Evolutionary conservation across 1,284 basidiomycete genomes (phyloP).

Genomic region (Phenoliferia sp.): DNA sequence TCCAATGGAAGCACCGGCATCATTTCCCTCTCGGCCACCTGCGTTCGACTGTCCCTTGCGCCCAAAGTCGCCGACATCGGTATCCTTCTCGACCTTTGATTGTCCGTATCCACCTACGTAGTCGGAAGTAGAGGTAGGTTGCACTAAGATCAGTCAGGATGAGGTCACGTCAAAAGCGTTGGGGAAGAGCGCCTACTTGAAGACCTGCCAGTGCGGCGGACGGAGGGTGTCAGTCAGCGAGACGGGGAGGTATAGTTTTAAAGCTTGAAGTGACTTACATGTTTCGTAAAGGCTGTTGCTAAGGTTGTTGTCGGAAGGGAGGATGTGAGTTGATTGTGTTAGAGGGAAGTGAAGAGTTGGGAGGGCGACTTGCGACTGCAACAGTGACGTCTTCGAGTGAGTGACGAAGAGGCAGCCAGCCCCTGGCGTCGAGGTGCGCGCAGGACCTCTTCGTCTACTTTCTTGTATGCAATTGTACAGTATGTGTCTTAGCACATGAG

Average conservation of each 20-base stretch:
- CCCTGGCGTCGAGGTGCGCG: too few relatives aligned
- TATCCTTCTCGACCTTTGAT: not conserved
- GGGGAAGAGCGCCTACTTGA: not conserved
- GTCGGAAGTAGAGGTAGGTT: not conserved
- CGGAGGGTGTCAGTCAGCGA: not conserved
- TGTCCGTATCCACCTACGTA: not conserved
- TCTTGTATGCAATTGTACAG: too few relatives aligned
- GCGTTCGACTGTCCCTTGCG: slow-evolving; percentile 4
- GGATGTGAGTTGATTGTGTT: too few relatives aligned
- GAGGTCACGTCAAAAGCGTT: not conserved
- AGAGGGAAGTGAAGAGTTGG: too few relatives aligned
- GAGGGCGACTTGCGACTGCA: too few relatives aligned
- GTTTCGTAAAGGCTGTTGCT: not conserved
- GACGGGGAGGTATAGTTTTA: not conserved
- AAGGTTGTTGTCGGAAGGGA: too few relatives aligned
- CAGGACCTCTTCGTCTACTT: too few relatives aligned
- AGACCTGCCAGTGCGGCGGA: not conserved
- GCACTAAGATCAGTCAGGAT: not conserved
- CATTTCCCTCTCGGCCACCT: slow-evolving; percentile 23
- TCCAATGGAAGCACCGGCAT: slow-evolving; percentile 13
- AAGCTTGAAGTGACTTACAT: not conserved
- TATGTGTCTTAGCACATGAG: too few relatives aligned
- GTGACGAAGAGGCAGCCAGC: too few relatives aligned
- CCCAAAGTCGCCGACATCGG: not conserved
- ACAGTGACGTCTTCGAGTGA: too few relatives aligned